Base-by-base conservation (phyloP, 495 filamentous ascomycete species). In the Geoglossum glabrum region DNA sequence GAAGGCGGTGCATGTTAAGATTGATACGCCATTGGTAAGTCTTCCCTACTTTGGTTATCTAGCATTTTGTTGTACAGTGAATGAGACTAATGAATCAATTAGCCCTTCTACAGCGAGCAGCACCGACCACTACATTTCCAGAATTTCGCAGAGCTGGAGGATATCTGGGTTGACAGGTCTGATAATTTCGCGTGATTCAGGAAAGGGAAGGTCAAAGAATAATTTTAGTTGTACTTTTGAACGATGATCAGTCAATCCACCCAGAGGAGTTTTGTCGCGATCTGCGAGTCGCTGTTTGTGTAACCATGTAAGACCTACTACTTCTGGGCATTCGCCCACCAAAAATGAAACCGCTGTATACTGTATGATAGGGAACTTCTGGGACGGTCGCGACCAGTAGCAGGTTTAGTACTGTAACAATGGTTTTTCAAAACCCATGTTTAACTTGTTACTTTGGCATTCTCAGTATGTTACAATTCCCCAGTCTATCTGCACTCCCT, bases 111-210 rank as follows among this genome's bases (percentile, higher is more conserved):
- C 73, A 86, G 83, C 66, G 88, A 90, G 65, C 79, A 87, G 65
- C 93, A 99, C 69, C 82, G 93, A 26, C 87, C 87, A 31, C 71
- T 95, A 61, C 93, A 99, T 71, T 99, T 97, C 77, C 82, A 86
- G 68, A 88, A 86, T 70, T 94, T 94, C 69, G 85, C 86, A 0
- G 87, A 94, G 69, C 69, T 94, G 70, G 87, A 94, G 70, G 87
- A 94, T 68, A 81, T 89, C 52, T 88, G 86, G 78, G 86, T 92
- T 55, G 87, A 94, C 69, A 76, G 87, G 64, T 75, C 76, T 58
- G 87, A 94, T 73, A 87, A 86, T 69, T 94, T 94, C 69, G 87
- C 84, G 61, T 93, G 77, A 69, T 57, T 30, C 17, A 8, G 36
- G 36, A 40, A 40, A 40, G 17, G 4, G 17, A 15, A 34, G 5